phyloP scores from a whole-genome alignment of 2,329 filamentous ascomycete species.

The Periconia digitata region DNA sequence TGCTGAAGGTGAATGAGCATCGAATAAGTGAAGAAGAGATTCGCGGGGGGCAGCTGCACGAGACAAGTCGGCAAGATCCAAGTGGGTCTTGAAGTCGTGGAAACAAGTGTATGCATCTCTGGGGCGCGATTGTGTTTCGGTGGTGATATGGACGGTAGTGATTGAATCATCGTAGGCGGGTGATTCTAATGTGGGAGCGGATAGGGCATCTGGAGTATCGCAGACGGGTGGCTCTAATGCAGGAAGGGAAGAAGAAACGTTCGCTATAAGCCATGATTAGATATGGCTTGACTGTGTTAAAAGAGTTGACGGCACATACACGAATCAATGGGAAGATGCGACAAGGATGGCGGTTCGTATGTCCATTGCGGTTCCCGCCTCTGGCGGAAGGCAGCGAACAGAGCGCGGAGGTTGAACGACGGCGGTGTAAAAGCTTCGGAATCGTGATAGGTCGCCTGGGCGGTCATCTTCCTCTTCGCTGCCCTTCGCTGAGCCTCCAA shows the following conservation, averaged over 20 bases:
- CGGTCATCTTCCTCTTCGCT: constrained; percentile 58
- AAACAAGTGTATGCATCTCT: constrained; percentile 3
- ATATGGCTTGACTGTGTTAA: neutral
- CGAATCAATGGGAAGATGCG: constrained; percentile 10
- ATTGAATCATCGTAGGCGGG: no score
- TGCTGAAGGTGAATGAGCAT: constrained; percentile 9
- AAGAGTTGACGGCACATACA: constrained; percentile 18
- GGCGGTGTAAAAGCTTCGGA: constrained; percentile 21
- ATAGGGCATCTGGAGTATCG: neutral
- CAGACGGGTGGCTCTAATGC: neutral
- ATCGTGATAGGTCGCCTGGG: constrained; percentile 44
- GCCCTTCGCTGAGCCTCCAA: constrained; percentile 61
- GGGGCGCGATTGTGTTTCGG: neutral
- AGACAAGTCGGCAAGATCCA: constrained; percentile 3
- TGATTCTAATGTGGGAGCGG: neutral
- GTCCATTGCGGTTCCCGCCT: constrained; percentile 28
- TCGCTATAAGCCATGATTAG: neutral
- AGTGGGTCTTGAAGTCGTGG: constrained; percentile 11
- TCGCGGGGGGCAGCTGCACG: neutral
- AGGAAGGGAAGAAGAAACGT: neutral
- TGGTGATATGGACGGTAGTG: neutral
- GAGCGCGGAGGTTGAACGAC: constrained; percentile 27
- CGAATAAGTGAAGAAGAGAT: constrained; percentile 7
- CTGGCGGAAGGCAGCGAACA: constrained; percentile 28
- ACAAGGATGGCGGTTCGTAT: constrained; percentile 38